Base-by-base conservation (phyloP, 805 yeast species). In the Saccharomyces eubayanus region DNA sequence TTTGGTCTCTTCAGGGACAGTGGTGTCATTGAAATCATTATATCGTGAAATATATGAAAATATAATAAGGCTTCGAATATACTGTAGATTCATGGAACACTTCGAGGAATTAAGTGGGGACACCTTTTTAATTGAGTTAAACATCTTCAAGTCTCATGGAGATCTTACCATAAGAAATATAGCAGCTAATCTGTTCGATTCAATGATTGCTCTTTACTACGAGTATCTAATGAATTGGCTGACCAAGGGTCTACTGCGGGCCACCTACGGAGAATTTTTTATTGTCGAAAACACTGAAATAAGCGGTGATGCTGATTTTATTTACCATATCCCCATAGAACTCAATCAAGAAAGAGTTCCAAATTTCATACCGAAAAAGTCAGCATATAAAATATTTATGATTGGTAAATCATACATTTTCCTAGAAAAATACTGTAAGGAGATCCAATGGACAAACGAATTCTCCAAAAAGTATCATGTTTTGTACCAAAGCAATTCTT, bases 381-480 rank as follows among this genome's bases (percentile, higher is more conserved):
- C 75, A 2, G 77, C 82, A 3, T 61, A 68, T 27, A 73, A 77
- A 54, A 76, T 84, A 5, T 81, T 73, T 59, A 82, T 84, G 50
- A 81, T 86, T 20, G 99, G 99, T 0, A 83, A 85, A 57, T 79
- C 87, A 6, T 71, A 84, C 5, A 75, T 80, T 9, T 91, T 84
- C 63, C 70, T 91, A 48, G 79, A 81, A 40, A 73, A 73, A 28
- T 77, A 78, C 47, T 89, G 96, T 68, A 78, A 79, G 31, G 94
- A 88, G 59, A 70, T 81, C 28, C 76, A 76, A 43, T 89, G 94
- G 91, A 67, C 78, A 6, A 78, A 77, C 59, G 69, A 72, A 5
- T 76, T 74, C 60, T 69, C 75, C 6, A 63, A 68, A 59, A 55
- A 63, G 61, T 66, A 63, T 52, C 55, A 59, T 6, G 9, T 31